Evolutionary conservation across 441 rosid species (phyloP), one percentile per base, ranked within the genome.

Genomic region (Raphanus hybrid): DNA sequence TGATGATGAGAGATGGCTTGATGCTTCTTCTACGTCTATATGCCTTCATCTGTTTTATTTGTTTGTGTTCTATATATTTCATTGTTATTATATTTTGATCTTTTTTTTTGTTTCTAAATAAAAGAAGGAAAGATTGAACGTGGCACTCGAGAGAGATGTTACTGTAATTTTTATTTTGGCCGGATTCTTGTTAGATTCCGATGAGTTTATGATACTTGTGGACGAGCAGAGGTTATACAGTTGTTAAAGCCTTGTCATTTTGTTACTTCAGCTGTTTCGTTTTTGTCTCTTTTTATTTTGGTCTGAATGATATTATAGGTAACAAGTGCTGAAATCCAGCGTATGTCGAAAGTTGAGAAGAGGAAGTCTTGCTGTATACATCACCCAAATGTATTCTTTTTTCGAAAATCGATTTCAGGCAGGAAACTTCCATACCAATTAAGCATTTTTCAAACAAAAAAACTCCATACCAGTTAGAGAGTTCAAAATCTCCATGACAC

Each of bases 321-420:
- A 87, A 71, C 23, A 94, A 82, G 84, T 94, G 99, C 2, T 86
- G 83, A 94, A 92, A 29, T 29, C 34, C 34, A 29, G 5, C 34
- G 34, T 5, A 29, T 29, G 34, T 29, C 34, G 34, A 29, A 29
- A 29, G 34, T 29, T 29, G 73, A 70, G 91, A 81, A 74, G 87
- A 69, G 52, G 90, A 82, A 83, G 80, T 76, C 77, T 86, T 82
- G 75, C 75, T 74, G 75, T 66, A 83, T 70, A 85, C 73, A 73
- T 85, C 88, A 60, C 86, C 78, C 18, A 85, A 64, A 15, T 59
- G 74, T 29, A 29, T 29, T 29, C 5, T 29, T 29, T 29, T 29
- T 29, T 29, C 34, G 43, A 69, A n/a, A 8, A 52, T 39, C 70
- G 54, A 54, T 69, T 76, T 76, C 75, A 76, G 80, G 3, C 3